Evolutionary conservation across 2,329 filamentous ascomycete species (phyloP).

Genomic region (Colletotrichum lentis): DNA sequence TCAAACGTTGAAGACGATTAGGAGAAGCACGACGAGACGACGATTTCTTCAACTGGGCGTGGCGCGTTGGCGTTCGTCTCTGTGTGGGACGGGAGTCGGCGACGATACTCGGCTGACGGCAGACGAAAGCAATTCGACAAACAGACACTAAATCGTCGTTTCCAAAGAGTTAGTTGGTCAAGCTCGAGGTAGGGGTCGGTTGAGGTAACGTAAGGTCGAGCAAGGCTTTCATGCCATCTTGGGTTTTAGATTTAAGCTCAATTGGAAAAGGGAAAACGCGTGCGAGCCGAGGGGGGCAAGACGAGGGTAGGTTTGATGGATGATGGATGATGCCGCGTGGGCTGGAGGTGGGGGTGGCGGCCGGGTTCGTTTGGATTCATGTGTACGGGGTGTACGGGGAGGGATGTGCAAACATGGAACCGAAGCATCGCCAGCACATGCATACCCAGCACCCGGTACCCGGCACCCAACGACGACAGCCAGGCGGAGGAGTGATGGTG

Average conservation of each 20-base stretch:
- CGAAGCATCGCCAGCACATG: slow-evolving; percentile 33
- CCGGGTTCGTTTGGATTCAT: slow-evolving; percentile 31
- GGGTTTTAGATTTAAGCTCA: slow-evolving; percentile 35
- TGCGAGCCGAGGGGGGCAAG: background rate
- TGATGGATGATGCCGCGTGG: slow-evolving; percentile 23
- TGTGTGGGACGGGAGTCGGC: background rate
- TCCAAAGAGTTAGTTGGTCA: background rate
- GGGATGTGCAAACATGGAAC: slow-evolving; percentile 23
- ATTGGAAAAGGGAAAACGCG: background rate
- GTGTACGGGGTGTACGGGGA: slow-evolving; percentile 20
- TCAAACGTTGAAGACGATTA: too few species aligned
- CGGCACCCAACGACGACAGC: too few species aligned
- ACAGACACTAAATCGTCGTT: background rate
- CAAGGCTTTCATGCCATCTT: background rate
- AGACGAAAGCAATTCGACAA: background rate
- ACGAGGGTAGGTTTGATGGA: slow-evolving; percentile 20
- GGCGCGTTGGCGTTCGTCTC: background rate
- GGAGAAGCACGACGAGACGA: too few species aligned
- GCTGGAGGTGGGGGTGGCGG: slow-evolving; percentile 10
- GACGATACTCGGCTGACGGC: background rate
- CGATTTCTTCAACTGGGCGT: background rate
- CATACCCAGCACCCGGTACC: background rate
- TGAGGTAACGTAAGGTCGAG: slow-evolving; percentile 12
- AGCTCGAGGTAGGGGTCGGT: slow-evolving; percentile 18
- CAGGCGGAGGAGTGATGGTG: background rate